phyloP scores from a whole-genome alignment of 192 early-diverging fungal species.

The Diversispora epigaea region DNA sequence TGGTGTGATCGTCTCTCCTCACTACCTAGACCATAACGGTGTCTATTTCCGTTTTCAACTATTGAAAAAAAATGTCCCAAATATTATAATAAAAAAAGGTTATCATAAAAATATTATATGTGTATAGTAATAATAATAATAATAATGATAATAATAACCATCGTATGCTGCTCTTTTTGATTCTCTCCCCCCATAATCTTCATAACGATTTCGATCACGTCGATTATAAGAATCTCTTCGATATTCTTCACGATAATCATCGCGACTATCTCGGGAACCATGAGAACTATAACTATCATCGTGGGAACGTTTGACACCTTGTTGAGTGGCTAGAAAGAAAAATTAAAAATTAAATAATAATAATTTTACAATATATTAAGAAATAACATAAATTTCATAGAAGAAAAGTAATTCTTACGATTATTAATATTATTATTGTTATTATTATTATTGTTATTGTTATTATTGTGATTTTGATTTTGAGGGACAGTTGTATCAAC shows the following conservation, averaged over 20 bases:
- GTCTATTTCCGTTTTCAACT: constrained; percentile 30
- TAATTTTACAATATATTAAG: background rate
- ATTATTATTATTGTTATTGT: background rate
- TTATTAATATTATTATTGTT: background rate
- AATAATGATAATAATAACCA: constrained; percentile 20
- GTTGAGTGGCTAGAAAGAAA: constrained; percentile 7
- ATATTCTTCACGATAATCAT: constrained; percentile 37
- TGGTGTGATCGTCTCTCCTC: constrained; percentile 37
- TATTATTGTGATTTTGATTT: constrained; percentile 32
- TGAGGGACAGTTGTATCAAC: constrained; percentile 22
- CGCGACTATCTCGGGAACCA: constrained; percentile 30
- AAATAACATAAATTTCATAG: background rate
- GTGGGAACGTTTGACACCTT: constrained; percentile 24
- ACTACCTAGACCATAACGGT: constrained; percentile 42
- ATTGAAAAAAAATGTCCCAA: background rate
- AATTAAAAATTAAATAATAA: background rate
- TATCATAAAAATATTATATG: background rate
- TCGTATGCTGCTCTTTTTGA: constrained; percentile 30
- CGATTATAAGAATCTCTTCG: constrained; percentile 25
- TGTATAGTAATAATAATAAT: constrained; percentile 13
- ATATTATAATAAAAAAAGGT: background rate
- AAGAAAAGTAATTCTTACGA: background rate
- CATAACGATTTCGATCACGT: constrained; percentile 30
- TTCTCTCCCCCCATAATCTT: constrained; percentile 28
- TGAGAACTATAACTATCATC: constrained; percentile 29